phyloP scores from a whole-genome alignment of 768 basidiomycete species.

The Leccinum sublutescens region DNA sequence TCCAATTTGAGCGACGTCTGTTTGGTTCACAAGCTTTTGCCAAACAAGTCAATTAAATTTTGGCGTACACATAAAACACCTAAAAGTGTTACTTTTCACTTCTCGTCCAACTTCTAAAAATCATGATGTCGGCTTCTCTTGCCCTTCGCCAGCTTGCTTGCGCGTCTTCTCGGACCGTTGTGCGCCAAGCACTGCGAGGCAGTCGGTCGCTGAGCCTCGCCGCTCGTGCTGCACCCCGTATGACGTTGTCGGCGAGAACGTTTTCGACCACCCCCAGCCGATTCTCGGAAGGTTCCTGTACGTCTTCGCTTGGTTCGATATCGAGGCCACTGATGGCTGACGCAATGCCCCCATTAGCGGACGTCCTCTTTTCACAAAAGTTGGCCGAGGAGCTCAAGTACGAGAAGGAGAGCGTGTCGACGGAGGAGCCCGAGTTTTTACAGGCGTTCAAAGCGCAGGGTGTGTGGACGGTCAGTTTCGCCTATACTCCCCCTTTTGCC shows the following conservation, averaged over 20 bases:
- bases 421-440: constrained; percentile 70
- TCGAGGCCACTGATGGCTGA: neutral
- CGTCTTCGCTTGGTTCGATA: constrained; percentile 11
- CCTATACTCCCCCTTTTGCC: too few species aligned
- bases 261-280: constrained; percentile 41
- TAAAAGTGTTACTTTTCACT: neutral
- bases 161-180: constrained; percentile 39
- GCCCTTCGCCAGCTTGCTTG: constrained; percentile 55
- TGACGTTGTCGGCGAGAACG: constrained; percentile 29
- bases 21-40: constrained; percentile 33
- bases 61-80: constrained; percentile 2
- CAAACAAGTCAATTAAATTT: constrained; percentile 34
- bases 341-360: constrained; percentile 44
- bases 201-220: constrained; percentile 21
- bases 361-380: constrained; percentile 71
- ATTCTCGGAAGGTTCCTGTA: constrained; percentile 45
- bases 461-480: constrained; percentile 64
- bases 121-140: constrained; percentile 62
- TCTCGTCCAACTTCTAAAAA: constrained; percentile 2
- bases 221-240: constrained; percentile 13
- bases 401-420: constrained; percentile 60
- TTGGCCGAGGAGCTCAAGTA: constrained; percentile 82
- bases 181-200: constrained; percentile 26
- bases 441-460: constrained; percentile 69
- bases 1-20: constrained; percentile 21